These are phyloP conservation scores for Penicillium polonicum DNA, from an alignment of 2,329 filamentous ascomycete genomes.

Conservation along the genomic window DNA sequence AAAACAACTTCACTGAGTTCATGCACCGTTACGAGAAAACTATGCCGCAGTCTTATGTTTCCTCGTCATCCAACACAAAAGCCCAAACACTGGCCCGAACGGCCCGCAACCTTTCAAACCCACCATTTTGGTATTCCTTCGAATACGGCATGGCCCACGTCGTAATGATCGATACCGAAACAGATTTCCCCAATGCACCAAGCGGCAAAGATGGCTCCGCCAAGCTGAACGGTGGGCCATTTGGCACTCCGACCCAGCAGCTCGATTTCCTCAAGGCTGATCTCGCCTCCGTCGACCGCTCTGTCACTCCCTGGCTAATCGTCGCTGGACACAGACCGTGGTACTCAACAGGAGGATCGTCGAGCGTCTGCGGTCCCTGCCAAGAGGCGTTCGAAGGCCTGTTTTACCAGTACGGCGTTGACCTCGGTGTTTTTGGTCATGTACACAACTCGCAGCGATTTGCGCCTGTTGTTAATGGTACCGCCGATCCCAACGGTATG, in stretches of 20 bases:
- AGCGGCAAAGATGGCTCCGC: conserved; percentile 46
- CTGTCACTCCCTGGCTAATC: conserved; percentile 55
- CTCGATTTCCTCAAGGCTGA: conserved; percentile 56
- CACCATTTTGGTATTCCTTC: conserved; percentile 61
- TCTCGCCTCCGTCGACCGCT: conserved; percentile 56
- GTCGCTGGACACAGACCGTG: conserved; percentile 49
- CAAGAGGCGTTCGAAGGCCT: conserved; percentile 55
- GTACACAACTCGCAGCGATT: conserved; percentile 60
- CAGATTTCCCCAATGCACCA: conserved; percentile 54
- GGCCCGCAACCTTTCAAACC: conserved; percentile 48
- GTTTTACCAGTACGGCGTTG: conserved; percentile 58
- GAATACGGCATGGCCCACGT: conserved; percentile 59
- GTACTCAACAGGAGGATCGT: conserved; percentile 43
- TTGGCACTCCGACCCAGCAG: conserved; percentile 52
- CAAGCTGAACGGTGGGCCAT: conserved; percentile 50
- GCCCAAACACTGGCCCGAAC: conserved; percentile 49
- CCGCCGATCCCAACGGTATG: conserved; percentile 47
- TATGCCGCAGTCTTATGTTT: conserved; percentile 54
- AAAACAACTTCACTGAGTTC: conserved; percentile 62
- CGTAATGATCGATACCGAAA: conserved; percentile 58
- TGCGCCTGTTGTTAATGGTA: conserved; percentile 30
- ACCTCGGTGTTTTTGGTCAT: conserved; percentile 58
- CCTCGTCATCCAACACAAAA: conserved; percentile 45
- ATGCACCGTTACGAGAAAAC: conserved; percentile 55
- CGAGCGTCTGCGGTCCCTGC: conserved; percentile 47